These are phyloP conservation scores for Fusarium abutilonis DNA, from an alignment of 2,329 filamentous ascomycete species.

Conservation along the genomic window DNA sequence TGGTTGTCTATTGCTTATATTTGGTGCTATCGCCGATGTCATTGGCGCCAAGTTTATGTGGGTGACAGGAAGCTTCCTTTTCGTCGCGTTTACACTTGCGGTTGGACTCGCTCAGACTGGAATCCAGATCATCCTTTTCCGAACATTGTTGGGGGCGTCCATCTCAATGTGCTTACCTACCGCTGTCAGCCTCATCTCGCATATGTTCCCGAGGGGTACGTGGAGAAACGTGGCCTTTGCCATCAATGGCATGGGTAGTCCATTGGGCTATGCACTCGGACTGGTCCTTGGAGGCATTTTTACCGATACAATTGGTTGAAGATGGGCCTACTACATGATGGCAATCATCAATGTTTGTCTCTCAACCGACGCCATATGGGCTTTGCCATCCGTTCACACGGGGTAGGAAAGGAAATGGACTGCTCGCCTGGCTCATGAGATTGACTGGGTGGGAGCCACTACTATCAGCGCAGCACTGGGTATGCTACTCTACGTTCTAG, in stretches of 20 bases:
- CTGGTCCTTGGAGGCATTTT: conserved; percentile 62
- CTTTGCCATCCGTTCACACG: conserved; percentile 44
- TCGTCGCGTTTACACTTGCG: conserved; percentile 48
- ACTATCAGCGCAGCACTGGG: conserved; percentile 58
- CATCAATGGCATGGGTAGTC: conserved; percentile 57
- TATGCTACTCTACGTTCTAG: conserved; percentile 62
- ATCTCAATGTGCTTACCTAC: conserved; percentile 54
- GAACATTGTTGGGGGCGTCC: conserved; percentile 49
- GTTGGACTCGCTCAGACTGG: conserved; percentile 49
- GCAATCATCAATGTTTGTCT: conserved; percentile 51
- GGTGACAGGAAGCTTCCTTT: conserved; percentile 49
- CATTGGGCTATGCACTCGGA: conserved; percentile 60
- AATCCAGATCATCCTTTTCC: conserved; percentile 52
- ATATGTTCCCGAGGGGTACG: conserved; percentile 50
- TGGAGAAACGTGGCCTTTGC: conserved; percentile 56
- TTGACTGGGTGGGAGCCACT: conserved; percentile 63
- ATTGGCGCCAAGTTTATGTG: conserved; percentile 50
- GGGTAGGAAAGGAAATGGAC: conserved; percentile 44
- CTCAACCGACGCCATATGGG: conserved; percentile 51
- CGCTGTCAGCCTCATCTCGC: conserved; percentile 51
- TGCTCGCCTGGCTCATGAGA: conserved; percentile 50
- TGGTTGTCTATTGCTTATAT: conserved; percentile 47
- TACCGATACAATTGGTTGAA: conserved; percentile 59
- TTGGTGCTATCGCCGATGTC: conserved; percentile 52
- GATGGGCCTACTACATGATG: conserved; percentile 56